phyloP scores from a whole-genome alignment of 148 eudicot genomes.

The Mesembryanthemum crystallinum region DNA sequence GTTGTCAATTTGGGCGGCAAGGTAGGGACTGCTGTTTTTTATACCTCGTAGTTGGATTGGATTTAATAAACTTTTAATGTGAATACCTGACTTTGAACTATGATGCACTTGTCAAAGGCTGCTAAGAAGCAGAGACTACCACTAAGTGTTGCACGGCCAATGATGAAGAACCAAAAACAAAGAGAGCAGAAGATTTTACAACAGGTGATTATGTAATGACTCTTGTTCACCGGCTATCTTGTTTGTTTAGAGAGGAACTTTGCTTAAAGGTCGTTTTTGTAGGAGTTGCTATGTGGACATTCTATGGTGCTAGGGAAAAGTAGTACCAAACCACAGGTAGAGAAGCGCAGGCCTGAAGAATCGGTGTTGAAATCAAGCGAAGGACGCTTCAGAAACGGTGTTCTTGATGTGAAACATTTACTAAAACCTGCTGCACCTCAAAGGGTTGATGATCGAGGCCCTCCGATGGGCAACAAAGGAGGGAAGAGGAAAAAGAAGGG shows the following conservation, averaged over 20 bases:
- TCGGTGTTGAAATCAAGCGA: conserved; percentile 61
- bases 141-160: conserved; percentile 61
- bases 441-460: conserved; percentile 28
- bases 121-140: conserved; percentile 77
- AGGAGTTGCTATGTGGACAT: conserved; percentile 57
- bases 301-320: conserved; percentile 38
- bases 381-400: conserved; percentile 74
- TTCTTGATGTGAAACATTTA: conserved; percentile 70
- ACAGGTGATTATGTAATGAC: conserved; percentile 42
- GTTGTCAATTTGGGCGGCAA: conserved; percentile 88
- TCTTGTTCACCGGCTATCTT: not conserved
- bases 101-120: conserved; percentile 40
- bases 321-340: conserved; percentile 32
- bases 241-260: not conserved
- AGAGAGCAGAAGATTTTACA: conserved; percentile 57
- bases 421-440: conserved; percentile 36
- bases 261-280: conserved; percentile 17
- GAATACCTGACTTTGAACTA: conserved; percentile 2
- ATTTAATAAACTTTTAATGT: not conserved
- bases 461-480: conserved; percentile 28
- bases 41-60: not conserved
- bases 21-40: conserved; percentile 36
- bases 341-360: conserved; percentile 49
- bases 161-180: conserved; percentile 84
- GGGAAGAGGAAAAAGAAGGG: conserved; percentile 42